Conservation (phyloP, 2,329 filamentous ascomycete species). For the Colletotrichum magnum region DNA sequence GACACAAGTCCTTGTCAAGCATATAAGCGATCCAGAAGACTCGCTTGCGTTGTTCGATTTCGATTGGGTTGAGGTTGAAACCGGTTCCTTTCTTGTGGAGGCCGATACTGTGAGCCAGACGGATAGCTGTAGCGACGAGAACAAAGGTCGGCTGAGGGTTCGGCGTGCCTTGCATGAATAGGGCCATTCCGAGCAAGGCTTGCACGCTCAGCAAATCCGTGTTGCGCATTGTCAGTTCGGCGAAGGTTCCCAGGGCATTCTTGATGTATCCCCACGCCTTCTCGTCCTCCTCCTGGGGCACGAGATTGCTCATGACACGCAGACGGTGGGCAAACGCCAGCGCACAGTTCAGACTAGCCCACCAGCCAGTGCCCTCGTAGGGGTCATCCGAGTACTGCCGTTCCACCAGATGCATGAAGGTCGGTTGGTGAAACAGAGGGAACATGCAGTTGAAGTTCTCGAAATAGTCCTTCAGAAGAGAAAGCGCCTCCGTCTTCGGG, state of each 20-base stretch:
- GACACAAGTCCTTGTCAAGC: conserved; percentile 74
- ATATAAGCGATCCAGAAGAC: conserved; percentile 78
- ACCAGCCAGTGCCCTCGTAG: conserved; percentile 97
- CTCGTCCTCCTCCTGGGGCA: conserved; percentile 90
- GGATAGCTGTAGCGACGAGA: conserved; percentile 89
- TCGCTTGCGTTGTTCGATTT: conserved; percentile 87
- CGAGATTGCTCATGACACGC: conserved; percentile 94
- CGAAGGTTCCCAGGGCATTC: conserved; percentile 94
- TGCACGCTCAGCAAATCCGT: conserved; percentile 96
- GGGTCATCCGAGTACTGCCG: conserved; percentile 93
- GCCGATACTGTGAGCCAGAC: conserved; percentile 93
- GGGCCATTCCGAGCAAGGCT: conserved; percentile 90
- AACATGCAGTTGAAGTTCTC: conserved; percentile 99
- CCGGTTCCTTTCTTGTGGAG: conserved; percentile 93
- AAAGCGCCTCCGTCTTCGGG: conserved; percentile 87
- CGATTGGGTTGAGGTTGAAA: conserved; percentile 93
- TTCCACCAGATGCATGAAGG: conserved; percentile 97
- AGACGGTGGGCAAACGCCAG: conserved; percentile 94
- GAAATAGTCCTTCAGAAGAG: conserved; percentile 92
- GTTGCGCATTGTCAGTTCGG: conserved; percentile 95
- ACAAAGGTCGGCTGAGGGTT: conserved; percentile 97
- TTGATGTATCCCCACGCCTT: conserved; percentile 97
- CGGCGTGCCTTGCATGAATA: conserved; percentile 96
- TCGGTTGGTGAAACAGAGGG: conserved; percentile 95
- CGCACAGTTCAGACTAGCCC: conserved; percentile 95